phyloP scores from a whole-genome alignment of 306 rosid genomes.

The Alnus rubra region DNA sequence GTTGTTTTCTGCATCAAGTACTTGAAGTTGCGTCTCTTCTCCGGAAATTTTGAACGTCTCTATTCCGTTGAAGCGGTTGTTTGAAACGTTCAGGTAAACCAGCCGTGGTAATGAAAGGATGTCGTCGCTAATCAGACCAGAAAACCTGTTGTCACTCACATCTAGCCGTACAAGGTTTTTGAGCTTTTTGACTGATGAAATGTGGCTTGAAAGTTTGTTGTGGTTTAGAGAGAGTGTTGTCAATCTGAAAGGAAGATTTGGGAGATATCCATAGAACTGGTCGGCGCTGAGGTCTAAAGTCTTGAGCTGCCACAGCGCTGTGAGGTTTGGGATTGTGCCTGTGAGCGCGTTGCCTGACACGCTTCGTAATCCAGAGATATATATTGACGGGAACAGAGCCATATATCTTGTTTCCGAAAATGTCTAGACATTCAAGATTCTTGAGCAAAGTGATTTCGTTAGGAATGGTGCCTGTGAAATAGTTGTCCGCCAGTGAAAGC shows the following conservation, averaged over 20 bases:
- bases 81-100: slow-evolving; percentile 40
- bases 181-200: slow-evolving; percentile 32
- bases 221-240: slow-evolving; percentile 28
- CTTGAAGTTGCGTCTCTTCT: slow-evolving; percentile 24
- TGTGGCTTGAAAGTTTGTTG: slow-evolving; percentile 30
- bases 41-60: slow-evolving; percentile 20
- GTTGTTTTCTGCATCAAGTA: slow-evolving; percentile 46
- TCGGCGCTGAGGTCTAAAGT: slow-evolving; percentile 40
- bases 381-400: slow-evolving; percentile 33
- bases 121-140: slow-evolving; percentile 38
- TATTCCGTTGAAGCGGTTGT: slow-evolving; percentile 34
- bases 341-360: slow-evolving; percentile 42
- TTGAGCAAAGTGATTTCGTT: slow-evolving; percentile 23
- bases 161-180: slow-evolving; percentile 29
- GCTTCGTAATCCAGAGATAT: slow-evolving; percentile 23
- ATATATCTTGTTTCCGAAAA: slow-evolving; percentile 37
- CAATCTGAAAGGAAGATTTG: slow-evolving; percentile 38
- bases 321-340: slow-evolving; percentile 40
- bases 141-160: slow-evolving; percentile 40
- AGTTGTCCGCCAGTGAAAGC: slow-evolving; percentile 41
- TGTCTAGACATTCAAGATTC: slow-evolving; percentile 33
- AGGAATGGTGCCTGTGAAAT: slow-evolving; percentile 43
- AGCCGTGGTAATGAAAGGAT: slow-evolving; percentile 22
- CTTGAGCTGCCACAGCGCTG: slow-evolving; percentile 38
- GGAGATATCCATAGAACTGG: slow-evolving; percentile 42